Base-by-base conservation (phyloP, 1,284 basidiomycete genomes). In the Phellinidium pouzarii region DNA sequence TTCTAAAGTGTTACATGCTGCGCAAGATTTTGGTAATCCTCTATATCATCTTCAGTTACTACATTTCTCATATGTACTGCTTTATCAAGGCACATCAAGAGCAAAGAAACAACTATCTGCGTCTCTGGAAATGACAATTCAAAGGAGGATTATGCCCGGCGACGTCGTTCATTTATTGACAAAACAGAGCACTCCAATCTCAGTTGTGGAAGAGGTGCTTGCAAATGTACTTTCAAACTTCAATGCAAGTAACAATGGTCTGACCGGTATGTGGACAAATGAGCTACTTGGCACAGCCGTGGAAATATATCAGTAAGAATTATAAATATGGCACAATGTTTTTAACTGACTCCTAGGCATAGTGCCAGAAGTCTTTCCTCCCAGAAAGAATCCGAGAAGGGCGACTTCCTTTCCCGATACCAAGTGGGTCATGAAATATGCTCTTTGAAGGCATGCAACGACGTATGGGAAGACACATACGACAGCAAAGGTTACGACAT, bases 401-500 rank as follows among this genome's bases (percentile, higher is more conserved):
- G 73, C 17, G 56, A 68, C 4, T 60, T 78, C 20, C 65, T 68
- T 22, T 67, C 66, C 2, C 72, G 79, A 23, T 82, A 77, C 75
- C 71, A 71, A 59, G 72, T 74, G 22, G 76, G 77, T 2, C 78
- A 80, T 53, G 80, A 87, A 54, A 74, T 86, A 43, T 80, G 78
- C 58, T 83, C 84, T 9, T 55, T 89, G 14, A 64, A 68, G 19
- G 76, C 82, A 0, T 79, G 76, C 56, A 76, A 77, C 58, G 66
- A 66, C 22, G 83, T 82, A 3, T 88, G 89, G 56, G 77, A 80
- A 55, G 76, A 80, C 55, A 86, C 82, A 58, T 73, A 67, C 56
- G 81, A 84, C n/a, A 73, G 69, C 4, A 73, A 76, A 47, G 69
- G 64, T n/a, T 85, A 84, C 59, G 82, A 86, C 60, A 65, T 82